phyloP scores from a whole-genome alignment of 2,329 filamentous ascomycete species.

The Colletotrichum brevisporum region DNA sequence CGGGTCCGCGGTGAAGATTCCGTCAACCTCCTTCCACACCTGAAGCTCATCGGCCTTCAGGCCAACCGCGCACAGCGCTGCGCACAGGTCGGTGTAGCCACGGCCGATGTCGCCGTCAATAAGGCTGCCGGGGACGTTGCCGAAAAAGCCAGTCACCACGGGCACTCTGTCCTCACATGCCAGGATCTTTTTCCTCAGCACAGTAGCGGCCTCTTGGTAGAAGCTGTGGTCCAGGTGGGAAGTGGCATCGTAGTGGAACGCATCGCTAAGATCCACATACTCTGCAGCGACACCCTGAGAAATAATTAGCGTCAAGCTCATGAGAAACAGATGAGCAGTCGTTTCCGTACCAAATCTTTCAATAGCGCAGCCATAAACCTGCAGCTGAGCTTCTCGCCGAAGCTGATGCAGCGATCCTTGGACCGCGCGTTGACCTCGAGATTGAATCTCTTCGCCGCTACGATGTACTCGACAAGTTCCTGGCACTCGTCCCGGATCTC shows the following conservation, averaged over 20 bases:
- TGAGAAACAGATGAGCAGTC: neutral
- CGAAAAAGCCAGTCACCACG: constrained; percentile 94
- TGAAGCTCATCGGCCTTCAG: constrained; percentile 90
- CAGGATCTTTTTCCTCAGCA: constrained; percentile 74
- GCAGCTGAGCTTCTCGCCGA: constrained; percentile 96
- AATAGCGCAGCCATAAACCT: constrained; percentile 89
- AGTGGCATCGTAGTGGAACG: constrained; percentile 77
- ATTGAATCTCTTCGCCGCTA: constrained; percentile 75
- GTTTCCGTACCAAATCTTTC: constrained; percentile 72
- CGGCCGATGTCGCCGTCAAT: constrained; percentile 91
- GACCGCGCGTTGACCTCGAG: constrained; percentile 83
- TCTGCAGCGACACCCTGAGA: constrained; percentile 81
- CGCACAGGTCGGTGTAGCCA: constrained; percentile 97
- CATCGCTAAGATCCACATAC: constrained; percentile 90
- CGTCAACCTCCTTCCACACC: constrained; percentile 99
- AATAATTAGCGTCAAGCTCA: constrained; percentile 45
- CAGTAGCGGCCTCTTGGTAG: constrained; percentile 74
- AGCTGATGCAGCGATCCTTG: constrained; percentile 91
- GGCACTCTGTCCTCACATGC: constrained; percentile 79
- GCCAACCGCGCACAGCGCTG: constrained; percentile 90
- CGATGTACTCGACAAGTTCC: constrained; percentile 81
- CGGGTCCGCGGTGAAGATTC: constrained; percentile 88
- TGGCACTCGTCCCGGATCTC: constrained; percentile 85
- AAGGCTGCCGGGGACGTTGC: constrained; percentile 90
- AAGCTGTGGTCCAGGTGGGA: constrained; percentile 76